phyloP scores from a whole-genome alignment of 116 monocot species.

The Thalassia testudinum region DNA sequence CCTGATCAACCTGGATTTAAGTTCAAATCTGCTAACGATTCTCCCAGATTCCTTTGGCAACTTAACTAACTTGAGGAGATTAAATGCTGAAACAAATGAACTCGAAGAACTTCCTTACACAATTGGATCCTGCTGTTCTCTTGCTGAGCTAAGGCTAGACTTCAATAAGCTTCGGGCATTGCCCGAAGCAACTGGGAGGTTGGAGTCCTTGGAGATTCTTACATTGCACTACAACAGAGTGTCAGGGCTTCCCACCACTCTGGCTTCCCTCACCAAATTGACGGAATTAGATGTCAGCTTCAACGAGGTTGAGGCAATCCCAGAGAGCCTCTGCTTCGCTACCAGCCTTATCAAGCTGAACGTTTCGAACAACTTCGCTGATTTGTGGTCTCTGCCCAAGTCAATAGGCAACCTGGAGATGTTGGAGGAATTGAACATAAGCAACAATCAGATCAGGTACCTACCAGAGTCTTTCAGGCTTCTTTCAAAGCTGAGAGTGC shows the following conservation, averaged over 20 bases:
- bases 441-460: conserved; percentile 75
- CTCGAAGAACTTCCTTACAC: conserved; percentile 91
- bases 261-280: conserved; percentile 50
- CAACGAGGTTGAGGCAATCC: conserved; percentile 79
- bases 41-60: conserved; percentile 81
- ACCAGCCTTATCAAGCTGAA: conserved; percentile 66
- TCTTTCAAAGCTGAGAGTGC: conserved; percentile 48
- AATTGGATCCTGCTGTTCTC: conserved; percentile 54
- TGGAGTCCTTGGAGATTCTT: conserved; percentile 52
- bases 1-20: conserved; percentile 54
- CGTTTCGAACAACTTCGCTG: conserved; percentile 74
- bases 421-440: conserved; percentile 85
- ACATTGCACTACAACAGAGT: conserved; percentile 80
- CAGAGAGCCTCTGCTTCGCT: conserved; percentile 71
- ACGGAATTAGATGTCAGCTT: conserved; percentile 81
- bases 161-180: conserved; percentile 80
- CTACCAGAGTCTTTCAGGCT: conserved; percentile 68
- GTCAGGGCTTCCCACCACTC: conserved; percentile 66
- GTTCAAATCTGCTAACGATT: conserved; percentile 53
- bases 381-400: conserved; percentile 59
- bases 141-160: conserved; percentile 62
- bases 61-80: conserved; percentile 40
- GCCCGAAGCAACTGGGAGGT: conserved; percentile 82
- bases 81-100: conserved; percentile 73
- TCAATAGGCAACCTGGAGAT: conserved; percentile 88